phyloP scores from a whole-genome alignment of 495 filamentous ascomycete species.

The Cairneyella variabilis region DNA sequence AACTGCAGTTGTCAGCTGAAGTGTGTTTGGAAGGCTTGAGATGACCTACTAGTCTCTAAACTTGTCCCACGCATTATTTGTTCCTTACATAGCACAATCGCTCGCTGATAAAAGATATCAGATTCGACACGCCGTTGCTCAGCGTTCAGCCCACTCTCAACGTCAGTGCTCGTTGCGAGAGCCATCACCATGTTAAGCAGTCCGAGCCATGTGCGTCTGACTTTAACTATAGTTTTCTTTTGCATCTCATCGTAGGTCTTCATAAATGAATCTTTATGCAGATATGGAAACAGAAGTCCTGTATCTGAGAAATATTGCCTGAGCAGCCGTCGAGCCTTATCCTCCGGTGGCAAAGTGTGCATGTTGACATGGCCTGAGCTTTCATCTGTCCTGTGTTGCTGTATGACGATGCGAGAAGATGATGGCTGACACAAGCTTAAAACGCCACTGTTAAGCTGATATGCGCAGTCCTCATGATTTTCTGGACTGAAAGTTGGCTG shows the following conservation, averaged over 20 bases:
- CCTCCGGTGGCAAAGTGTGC: constrained; percentile 26
- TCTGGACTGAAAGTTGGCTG: not conserved
- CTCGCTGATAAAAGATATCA: constrained; percentile 35
- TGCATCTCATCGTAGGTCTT: constrained; percentile 33
- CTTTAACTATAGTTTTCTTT: constrained; percentile 25
- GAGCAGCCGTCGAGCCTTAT: constrained; percentile 27
- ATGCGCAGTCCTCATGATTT: not conserved
- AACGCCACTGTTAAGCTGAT: too few relatives aligned
- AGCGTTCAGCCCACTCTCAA: not conserved
- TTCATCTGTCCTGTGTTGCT: not conserved
- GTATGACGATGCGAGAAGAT: not conserved
- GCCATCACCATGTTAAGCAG: constrained; percentile 28
- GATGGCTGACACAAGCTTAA: too few relatives aligned
- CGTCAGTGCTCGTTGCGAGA: constrained; percentile 21
- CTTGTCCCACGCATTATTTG: constrained; percentile 30
- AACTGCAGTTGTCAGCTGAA: constrained; percentile 2
- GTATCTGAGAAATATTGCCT: constrained; percentile 33
- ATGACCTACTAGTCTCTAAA: constrained; percentile 32
- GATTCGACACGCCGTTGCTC: constrained; percentile 18
- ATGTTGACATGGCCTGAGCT: constrained; percentile 6
- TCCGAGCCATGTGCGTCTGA: constrained; percentile 30
- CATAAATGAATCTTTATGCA: constrained; percentile 31
- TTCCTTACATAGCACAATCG: constrained; percentile 20
- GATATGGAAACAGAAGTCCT: constrained; percentile 35
- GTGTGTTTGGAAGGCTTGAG: too few relatives aligned